Percentiles rank a stretch among this genome's conserved stretches.
Evolutionary conservation across 176 grass and related monocot species (phyloP).

Genomic region (Stipa capillata): DNA sequence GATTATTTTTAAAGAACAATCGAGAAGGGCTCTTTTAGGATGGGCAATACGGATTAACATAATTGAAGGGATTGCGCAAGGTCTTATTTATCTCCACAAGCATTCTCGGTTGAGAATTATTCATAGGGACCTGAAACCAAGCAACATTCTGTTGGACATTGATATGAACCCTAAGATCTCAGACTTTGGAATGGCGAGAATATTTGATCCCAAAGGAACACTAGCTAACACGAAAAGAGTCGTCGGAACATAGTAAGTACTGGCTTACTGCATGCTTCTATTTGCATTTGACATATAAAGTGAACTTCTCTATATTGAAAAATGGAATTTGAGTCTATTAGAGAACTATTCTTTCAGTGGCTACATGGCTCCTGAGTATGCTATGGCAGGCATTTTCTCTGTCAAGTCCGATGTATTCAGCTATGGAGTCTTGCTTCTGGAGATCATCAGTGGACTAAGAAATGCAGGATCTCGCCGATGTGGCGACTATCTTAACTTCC

Average conservation of each 20-base stretch:
- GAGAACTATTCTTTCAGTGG: constrained; percentile 27
- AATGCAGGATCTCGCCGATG: constrained; percentile 28
- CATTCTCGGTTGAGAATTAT: constrained; percentile 54
- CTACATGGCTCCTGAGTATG: constrained; percentile 65
- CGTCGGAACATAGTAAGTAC: constrained; percentile 58
- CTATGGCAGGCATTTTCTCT: constrained; percentile 46
- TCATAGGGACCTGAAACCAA: constrained; percentile 55
- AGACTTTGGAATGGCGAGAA: constrained; percentile 54
- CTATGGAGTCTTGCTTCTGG: constrained; percentile 47
- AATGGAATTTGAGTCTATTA: background rate
- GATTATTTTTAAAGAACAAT: constrained; percentile 15
- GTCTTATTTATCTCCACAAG: constrained; percentile 66
- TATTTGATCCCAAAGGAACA: constrained; percentile 46
- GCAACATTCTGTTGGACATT: constrained; percentile 50
- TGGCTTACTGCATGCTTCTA: background rate
- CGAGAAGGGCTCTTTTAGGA: constrained; percentile 15
- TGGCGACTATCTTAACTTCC: constrained; percentile 34
- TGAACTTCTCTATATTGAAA: background rate
- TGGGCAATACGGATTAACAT: constrained; percentile 38
- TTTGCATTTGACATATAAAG: background rate
- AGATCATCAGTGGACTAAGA: constrained; percentile 45
- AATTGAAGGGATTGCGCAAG: constrained; percentile 56
- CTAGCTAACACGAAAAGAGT: constrained; percentile 43
- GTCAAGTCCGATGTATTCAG: constrained; percentile 52
- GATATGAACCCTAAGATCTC: constrained; percentile 76